phyloP scores from a whole-genome alignment of 192 early-diverging fungal genomes.

The Mortierella claussenii region DNA sequence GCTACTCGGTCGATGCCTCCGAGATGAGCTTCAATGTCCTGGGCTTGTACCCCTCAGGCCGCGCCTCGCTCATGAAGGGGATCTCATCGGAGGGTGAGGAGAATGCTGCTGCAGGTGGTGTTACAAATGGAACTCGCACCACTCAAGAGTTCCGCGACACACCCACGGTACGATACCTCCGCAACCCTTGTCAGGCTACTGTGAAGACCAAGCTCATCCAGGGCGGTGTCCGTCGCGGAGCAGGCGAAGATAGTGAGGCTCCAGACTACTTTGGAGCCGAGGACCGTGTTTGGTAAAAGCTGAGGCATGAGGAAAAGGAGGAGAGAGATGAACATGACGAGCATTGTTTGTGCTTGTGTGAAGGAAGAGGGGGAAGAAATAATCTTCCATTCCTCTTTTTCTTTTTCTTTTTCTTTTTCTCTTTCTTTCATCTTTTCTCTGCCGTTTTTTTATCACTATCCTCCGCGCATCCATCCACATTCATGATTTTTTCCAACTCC shows the following conservation, averaged over 20 bases:
- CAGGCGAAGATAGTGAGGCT: conserved; percentile 27
- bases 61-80: conserved; percentile 23
- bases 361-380: no score
- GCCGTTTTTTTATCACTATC: no score
- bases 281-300: conserved; percentile 51
- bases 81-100: conserved; percentile 44
- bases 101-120: neutral
- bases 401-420: no score
- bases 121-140: neutral
- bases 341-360: no score
- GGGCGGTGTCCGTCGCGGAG: conserved; percentile 25
- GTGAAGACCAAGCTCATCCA: conserved; percentile 47
- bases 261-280: conserved; percentile 46
- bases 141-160: conserved; percentile 20
- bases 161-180: conserved; percentile 40
- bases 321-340: no score
- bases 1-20: conserved; percentile 45
- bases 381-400: no score
- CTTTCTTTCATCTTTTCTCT: no score
- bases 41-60: conserved; percentile 12
- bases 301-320: neutral
- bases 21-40: conserved; percentile 46
- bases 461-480: no score
- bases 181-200: conserved; percentile 42
- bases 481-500: no score